These are phyloP conservation scores for Dillenia turbinata DNA, from an alignment of 164 flowering plant species.

Conservation along the genomic window DNA sequence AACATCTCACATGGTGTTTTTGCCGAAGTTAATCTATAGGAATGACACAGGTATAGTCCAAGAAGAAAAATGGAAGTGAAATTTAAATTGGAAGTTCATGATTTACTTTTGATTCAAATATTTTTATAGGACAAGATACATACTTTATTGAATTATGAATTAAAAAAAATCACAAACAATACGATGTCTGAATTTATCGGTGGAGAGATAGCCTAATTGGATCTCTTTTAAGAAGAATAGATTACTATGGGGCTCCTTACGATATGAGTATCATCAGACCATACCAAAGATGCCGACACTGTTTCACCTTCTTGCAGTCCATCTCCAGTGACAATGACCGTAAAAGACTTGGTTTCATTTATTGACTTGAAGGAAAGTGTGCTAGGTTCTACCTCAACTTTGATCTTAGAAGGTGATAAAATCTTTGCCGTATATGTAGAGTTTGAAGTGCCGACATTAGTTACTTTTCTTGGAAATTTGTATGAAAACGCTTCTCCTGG, in stretches of 20 bases:
- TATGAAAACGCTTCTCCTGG: background rate
- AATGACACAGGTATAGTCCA: too few species aligned
- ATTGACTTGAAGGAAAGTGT: constrained; percentile 3
- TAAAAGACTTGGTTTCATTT: constrained; percentile 5
- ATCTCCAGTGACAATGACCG: constrained; percentile 4
- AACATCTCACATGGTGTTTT: too few species aligned
- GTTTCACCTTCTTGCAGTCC: background rate
- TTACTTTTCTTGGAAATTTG: constrained; percentile 16
- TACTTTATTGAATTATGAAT: too few species aligned
- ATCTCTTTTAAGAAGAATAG: background rate
- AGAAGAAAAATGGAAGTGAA: too few species aligned
- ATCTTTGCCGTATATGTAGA: constrained; percentile 13
- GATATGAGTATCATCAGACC: background rate
- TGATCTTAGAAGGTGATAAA: background rate
- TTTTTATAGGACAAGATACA: too few species aligned
- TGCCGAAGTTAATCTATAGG: too few species aligned
- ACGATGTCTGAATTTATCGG: too few species aligned
- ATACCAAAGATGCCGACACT: background rate
- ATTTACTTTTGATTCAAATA: too few species aligned
- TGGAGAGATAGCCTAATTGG: too few species aligned
- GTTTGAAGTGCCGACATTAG: constrained; percentile 21
- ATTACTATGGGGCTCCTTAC: constrained; percentile 7
- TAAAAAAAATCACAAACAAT: too few species aligned
- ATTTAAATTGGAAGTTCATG: too few species aligned
- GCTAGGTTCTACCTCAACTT: background rate